Conservation (phyloP, 352 stramenopile species). For the Globisporangium nodosum region DNA sequence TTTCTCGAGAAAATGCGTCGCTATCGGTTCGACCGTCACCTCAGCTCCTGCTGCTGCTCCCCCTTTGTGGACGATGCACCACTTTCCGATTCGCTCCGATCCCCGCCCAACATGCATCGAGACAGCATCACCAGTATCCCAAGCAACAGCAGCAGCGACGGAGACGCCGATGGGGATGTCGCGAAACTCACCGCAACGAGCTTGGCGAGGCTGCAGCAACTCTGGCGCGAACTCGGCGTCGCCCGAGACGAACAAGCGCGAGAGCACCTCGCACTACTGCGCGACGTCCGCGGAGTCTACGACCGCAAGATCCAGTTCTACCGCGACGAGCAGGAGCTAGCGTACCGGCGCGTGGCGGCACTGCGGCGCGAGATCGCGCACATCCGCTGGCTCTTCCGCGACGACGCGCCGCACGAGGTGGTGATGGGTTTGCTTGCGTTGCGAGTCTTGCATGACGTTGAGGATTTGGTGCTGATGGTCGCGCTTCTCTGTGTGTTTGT, state of each 20-base stretch:
- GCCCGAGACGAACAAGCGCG: conserved; percentile 19
- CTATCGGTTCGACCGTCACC: neutral
- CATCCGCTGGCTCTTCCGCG: conserved; percentile 25
- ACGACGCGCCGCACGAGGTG: conserved; percentile 20
- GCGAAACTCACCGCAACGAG: conserved; percentile 6
- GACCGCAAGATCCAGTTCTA: conserved; percentile 12
- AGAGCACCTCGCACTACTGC: conserved; percentile 17
- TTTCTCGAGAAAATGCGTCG: neutral
- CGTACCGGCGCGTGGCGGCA: conserved; percentile 15
- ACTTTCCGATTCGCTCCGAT: neutral
- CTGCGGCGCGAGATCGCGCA: conserved; percentile 32
- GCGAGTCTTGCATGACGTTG: too few relatives aligned
- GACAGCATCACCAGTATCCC: neutral
- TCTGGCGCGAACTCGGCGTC: conserved; percentile 33
- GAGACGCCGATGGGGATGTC: neutral
- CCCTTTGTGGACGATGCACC: neutral
- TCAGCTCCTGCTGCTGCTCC: neutral
- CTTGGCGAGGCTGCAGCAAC: conserved; percentile 17
- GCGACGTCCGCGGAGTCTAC: conserved; percentile 1
- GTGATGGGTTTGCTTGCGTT: too few relatives aligned
- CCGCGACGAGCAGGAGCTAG: conserved; percentile 16
- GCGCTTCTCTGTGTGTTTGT: neutral
- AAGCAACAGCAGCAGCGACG: neutral
- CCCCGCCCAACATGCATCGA: neutral
- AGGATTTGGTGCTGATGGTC: neutral